Conservation (phyloP, 495 filamentous ascomycete species). For the Aspergillus steynii region DNA sequence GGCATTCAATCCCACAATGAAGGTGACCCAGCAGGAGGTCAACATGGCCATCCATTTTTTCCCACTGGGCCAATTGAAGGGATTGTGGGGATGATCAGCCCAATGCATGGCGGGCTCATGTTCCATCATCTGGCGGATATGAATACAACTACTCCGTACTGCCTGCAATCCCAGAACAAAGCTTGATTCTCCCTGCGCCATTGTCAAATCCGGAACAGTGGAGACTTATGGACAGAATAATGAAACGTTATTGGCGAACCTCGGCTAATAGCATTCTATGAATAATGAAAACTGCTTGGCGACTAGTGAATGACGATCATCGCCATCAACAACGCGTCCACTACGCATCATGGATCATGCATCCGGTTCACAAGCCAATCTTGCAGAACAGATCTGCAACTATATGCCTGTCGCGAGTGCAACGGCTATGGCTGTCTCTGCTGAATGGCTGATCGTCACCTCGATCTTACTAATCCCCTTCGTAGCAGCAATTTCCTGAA, state of each 20-base stretch:
- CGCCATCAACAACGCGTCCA: too few relatives aligned
- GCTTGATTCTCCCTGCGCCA: background rate
- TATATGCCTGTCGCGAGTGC: conserved; percentile 13
- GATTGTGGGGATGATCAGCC: conserved; percentile 10
- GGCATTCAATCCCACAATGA: conserved; percentile 15
- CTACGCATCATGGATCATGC: too few relatives aligned
- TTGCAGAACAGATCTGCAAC: too few relatives aligned
- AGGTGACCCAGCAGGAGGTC: conserved; percentile 15
- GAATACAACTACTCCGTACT: background rate
- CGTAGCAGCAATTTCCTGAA: conserved; percentile 14
- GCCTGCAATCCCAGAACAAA: too few relatives aligned
- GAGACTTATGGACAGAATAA: too few relatives aligned
- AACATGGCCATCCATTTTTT: conserved; percentile 16
- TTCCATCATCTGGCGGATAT: background rate
- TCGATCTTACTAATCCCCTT: conserved; percentile 18
- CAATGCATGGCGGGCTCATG: background rate
- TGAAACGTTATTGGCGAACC: too few relatives aligned
- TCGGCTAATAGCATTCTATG: background rate
- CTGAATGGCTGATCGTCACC: conserved; percentile 23
- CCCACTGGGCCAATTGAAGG: conserved; percentile 12
- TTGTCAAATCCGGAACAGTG: background rate
- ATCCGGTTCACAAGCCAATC: too few relatives aligned
- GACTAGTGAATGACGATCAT: too few relatives aligned
- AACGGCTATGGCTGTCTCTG: conserved; percentile 19
- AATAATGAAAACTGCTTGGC: background rate